phyloP scores from a whole-genome alignment of 2,329 filamentous ascomycete species.

The Trichoderma koningii region DNA sequence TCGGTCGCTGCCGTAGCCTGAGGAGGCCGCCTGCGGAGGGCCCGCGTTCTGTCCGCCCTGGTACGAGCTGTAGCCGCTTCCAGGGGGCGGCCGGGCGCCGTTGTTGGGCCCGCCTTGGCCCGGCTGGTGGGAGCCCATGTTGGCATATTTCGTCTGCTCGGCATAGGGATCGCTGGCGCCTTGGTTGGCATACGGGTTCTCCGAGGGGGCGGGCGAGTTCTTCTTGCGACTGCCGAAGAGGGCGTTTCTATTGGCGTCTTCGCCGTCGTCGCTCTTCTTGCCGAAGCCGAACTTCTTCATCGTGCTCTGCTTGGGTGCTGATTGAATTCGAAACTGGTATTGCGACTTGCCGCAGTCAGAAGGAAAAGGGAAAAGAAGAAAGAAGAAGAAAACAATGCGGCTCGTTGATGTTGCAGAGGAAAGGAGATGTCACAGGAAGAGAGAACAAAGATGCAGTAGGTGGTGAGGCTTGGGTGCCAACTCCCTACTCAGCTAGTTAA shows the following conservation, averaged over 20 bases:
- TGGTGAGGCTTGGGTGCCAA: constrained; percentile 23
- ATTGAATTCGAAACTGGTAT: neutral
- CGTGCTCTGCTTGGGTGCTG: constrained; percentile 28
- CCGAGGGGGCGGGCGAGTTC: constrained; percentile 44
- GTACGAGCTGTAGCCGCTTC: constrained; percentile 29
- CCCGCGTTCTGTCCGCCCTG: constrained; percentile 10
- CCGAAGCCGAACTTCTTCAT: constrained; percentile 66
- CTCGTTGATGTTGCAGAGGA: constrained; percentile 5
- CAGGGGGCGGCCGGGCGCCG: constrained; percentile 30
- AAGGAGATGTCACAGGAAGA: constrained; percentile 22
- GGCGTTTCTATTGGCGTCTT: constrained; percentile 50
- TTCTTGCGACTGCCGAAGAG: constrained; percentile 59
- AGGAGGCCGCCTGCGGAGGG: constrained; percentile 34
- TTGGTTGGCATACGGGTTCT: constrained; percentile 62
- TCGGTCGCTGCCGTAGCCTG: constrained; percentile 56
- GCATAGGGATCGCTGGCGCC: constrained; percentile 57
- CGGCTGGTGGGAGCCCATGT: constrained; percentile 51
- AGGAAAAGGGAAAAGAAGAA: neutral
- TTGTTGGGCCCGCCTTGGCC: constrained; percentile 42
- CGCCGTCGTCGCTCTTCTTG: constrained; percentile 55
- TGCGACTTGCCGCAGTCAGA: neutral
- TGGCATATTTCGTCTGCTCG: constrained; percentile 49
- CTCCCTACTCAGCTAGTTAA: constrained; percentile 1
- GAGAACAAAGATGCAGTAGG: constrained; percentile 12
- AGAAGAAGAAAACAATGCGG: neutral